Conservation (phyloP, 1,284 basidiomycete species). For the Sporisorium reilianum region DNA sequence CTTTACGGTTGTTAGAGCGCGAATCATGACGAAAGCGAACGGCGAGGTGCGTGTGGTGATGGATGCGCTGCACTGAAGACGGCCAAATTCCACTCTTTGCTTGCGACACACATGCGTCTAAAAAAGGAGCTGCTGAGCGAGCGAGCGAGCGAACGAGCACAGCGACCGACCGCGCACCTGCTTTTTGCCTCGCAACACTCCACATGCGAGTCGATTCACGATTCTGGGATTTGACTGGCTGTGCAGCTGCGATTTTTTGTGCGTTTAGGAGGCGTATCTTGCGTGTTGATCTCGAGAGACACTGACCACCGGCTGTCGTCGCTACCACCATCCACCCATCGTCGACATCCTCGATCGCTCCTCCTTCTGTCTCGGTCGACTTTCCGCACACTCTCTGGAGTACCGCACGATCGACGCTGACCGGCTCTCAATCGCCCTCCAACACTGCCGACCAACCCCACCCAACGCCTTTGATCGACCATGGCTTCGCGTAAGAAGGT, state of each 20-base stretch:
- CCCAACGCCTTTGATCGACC: slow-evolving; percentile 2
- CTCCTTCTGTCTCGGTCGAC: background rate
- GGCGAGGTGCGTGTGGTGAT: too few relatives aligned
- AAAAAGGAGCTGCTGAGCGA: background rate
- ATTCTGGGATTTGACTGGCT: background rate
- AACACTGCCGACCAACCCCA: background rate
- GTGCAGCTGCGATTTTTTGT: background rate
- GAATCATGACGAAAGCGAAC: slow-evolving; percentile 1
- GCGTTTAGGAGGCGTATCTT: background rate
- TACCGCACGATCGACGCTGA: background rate
- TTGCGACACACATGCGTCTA: too few relatives aligned
- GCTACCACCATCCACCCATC: background rate
- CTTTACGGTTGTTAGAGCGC: background rate
- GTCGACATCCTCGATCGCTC: background rate
- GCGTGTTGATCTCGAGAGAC: slow-evolving; percentile 1
- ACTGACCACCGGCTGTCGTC: background rate
- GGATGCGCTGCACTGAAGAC: background rate
- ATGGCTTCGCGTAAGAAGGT: slow-evolving; percentile 79
- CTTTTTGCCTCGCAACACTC: background rate
- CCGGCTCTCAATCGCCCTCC: background rate
- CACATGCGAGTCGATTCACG: too few relatives aligned
- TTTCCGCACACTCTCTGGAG: background rate
- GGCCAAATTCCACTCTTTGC: background rate
- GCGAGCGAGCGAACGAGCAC: too few relatives aligned
- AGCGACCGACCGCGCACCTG: too few relatives aligned